Evolutionary conservation across 495 filamentous ascomycete species (phyloP), one percentile per base, ranked within the genome.

Genomic region (Usnea hakonensis): DNA sequence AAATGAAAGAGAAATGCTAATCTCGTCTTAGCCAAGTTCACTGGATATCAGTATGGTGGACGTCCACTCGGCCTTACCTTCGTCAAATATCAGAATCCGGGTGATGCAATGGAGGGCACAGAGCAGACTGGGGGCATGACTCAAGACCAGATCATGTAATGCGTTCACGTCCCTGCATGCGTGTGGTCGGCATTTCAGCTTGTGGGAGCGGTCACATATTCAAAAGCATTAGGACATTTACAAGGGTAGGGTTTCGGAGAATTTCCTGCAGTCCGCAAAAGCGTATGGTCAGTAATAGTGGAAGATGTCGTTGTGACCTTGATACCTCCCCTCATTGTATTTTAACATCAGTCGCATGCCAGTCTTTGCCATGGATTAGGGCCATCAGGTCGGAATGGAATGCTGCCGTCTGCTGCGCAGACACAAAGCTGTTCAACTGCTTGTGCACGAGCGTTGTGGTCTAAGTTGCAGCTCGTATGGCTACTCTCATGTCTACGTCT

Each of bases 131-230:
- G 79, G 57, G 83, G 82, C 62, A 73, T 96, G 67, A 95, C 91
- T 4, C 94, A 98, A 73, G 94, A 97, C 69, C 93, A 98, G 79
- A 97, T 98, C 75, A 96, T 96, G 93, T 98, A 83, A 35, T 36
- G 56, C 59, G 37, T 55, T 36, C 37, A 36, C 30, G 41, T 50
- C 48, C 21, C 44, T 38, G 41, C 36, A 37, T 60, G 48, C 30
- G 52, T 33, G 46, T 58, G 26, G 44, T 32, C 26, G 38, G 36
- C 46, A 54, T 53, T 59, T 54, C 41, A 54, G 43, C 21, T 58
- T 37, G 53, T n/a, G 28, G 26, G 43, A 26, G 10, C 23, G 19
- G 35, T 32, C 36, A 26, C 41, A 28, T 36, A 58, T 59, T 21
- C 14, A 58, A 55, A 52, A 59, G 62, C 33, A 64, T 50, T 44